These are phyloP conservation scores for Huntiella omanensis DNA, from an alignment of 2,329 filamentous ascomycete species.

Conservation along the genomic window DNA sequence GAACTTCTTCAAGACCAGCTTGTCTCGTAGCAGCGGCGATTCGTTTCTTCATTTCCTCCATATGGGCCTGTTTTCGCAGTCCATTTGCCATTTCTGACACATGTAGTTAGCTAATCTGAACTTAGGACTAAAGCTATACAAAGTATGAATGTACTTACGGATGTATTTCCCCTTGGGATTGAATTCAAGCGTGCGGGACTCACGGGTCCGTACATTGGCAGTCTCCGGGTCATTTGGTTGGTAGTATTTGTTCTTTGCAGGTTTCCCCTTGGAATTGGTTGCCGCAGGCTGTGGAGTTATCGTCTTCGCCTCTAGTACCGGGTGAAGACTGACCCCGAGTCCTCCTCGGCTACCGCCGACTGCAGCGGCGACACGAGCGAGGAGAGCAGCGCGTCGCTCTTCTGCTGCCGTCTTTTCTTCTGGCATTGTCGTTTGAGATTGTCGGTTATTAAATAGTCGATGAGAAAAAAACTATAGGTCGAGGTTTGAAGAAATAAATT, in stretches of 20 bases:
- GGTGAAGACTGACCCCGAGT: conserved; percentile 58
- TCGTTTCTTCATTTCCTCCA: conserved; percentile 87
- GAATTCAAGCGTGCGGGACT: conserved; percentile 65
- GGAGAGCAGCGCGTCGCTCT: conserved; percentile 54
- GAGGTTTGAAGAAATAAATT: too few species aligned
- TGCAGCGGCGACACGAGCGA: conserved; percentile 60
- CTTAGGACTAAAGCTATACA: background rate
- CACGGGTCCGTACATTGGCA: conserved; percentile 40
- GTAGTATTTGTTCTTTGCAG: conserved; percentile 55
- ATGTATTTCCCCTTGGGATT: conserved; percentile 97
- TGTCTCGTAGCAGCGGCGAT: conserved; percentile 77
- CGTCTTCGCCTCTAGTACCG: conserved; percentile 44
- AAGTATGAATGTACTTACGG: conserved; percentile 16
- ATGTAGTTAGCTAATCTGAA: background rate
- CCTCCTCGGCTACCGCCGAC: conserved; percentile 43
- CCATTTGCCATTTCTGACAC: conserved; percentile 57
- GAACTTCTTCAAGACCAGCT: conserved; percentile 77
- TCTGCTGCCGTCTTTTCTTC: background rate
- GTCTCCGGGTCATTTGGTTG: conserved; percentile 49
- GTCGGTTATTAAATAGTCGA: too few species aligned
- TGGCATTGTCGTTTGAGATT: too few species aligned
- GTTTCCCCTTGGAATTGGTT: conserved; percentile 12
- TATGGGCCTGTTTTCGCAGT: conserved; percentile 63
- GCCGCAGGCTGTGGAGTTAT: conserved; percentile 21
- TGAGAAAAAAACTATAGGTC: too few species aligned